phyloP scores from a whole-genome alignment of 371 early-diverging fungal species.

The Zopfochytrium polystomum region DNA sequence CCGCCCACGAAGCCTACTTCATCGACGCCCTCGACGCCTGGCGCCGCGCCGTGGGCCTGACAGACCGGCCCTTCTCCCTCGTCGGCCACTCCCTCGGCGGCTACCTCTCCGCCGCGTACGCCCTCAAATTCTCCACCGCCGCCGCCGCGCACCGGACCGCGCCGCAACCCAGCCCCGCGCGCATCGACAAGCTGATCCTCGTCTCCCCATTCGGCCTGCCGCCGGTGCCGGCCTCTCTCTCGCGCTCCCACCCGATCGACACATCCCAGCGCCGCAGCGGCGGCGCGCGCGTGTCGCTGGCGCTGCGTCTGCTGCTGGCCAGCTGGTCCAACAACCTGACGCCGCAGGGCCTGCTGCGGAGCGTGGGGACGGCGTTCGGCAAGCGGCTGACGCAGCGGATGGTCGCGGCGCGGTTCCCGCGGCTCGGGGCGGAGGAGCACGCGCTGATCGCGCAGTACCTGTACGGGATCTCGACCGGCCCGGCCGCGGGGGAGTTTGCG shows the following conservation, averaged over 20 bases:
- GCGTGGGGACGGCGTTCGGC: conserved; percentile 13
- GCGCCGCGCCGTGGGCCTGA: conserved; percentile 72
- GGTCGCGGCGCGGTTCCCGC: conserved; percentile 14
- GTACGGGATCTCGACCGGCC: conserved; percentile 16
- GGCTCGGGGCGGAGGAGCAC: conserved; percentile 12
- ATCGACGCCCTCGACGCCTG: conserved; percentile 88
- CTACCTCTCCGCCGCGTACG: conserved; percentile 82
- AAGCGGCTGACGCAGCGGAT: conserved; percentile 8
- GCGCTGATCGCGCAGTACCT: conserved; percentile 16
- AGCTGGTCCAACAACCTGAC: conserved; percentile 21
- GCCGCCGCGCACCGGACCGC: too few relatives aligned
- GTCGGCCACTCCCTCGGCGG: conserved; percentile 55
- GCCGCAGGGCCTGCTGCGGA: conserved; percentile 20
- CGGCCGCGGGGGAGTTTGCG: conserved; percentile 25
- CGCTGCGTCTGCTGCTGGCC: conserved; percentile 12
- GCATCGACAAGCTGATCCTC: conserved; percentile 85
- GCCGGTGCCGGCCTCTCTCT: conserved; percentile 4
- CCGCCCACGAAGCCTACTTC: conserved; percentile 78
- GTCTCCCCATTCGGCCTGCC: conserved; percentile 65
- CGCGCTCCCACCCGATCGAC: background rate
- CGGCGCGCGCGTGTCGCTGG: background rate
- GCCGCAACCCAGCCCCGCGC: too few relatives aligned
- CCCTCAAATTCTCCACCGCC: conserved; percentile 61
- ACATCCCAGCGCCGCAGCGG: background rate
- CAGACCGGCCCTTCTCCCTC: conserved; percentile 54